A percentile compares a stretch with the other conserved stretches of the same genome.
phyloP scores from a whole-genome alignment of 2,329 filamentous ascomycete species.

The Hymenoscyphus linearis region DNA sequence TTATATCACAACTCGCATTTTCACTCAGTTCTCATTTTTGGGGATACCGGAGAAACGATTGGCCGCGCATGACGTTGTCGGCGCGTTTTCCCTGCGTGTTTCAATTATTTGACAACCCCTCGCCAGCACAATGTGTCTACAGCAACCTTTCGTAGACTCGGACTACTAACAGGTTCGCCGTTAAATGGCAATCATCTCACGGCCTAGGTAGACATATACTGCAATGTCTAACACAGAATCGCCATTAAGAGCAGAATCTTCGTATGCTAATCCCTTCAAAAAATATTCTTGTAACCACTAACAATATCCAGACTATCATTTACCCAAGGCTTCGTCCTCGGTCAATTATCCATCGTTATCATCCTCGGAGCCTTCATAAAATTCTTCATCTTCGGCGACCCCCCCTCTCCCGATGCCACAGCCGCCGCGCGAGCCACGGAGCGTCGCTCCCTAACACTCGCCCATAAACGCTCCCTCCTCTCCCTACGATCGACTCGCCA shows the following conservation, averaged over 20 bases:
- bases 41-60: not conserved
- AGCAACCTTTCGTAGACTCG: not conserved
- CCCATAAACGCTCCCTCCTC: constrained; percentile 70
- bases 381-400: constrained; percentile 98
- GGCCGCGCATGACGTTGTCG: constrained; percentile 2
- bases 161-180: not conserved
- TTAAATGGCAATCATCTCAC: not conserved
- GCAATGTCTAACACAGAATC: constrained; percentile 18
- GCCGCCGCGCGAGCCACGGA: constrained; percentile 71
- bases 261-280: constrained; percentile 31
- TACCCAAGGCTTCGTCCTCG: constrained; percentile 87
- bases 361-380: constrained; percentile 95
- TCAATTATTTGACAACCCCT: not conserved
- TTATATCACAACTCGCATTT: no score
- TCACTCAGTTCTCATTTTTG: not conserved
- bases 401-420: constrained; percentile 75
- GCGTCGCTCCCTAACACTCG: constrained; percentile 65
- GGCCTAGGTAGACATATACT: not conserved
- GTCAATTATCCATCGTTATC: constrained; percentile 86
- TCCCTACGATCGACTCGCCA: constrained; percentile 44
- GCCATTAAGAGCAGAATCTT: constrained; percentile 34
- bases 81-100: constrained; percentile 4
- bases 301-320: constrained; percentile 65
- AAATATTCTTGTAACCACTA: constrained; percentile 1
- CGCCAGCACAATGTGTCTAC: not conserved